A percentile compares a stretch with the other conserved stretches of the same genome.
phyloP scores from a whole-genome alignment of 306 rosid species.

The Trifolium dubium region DNA sequence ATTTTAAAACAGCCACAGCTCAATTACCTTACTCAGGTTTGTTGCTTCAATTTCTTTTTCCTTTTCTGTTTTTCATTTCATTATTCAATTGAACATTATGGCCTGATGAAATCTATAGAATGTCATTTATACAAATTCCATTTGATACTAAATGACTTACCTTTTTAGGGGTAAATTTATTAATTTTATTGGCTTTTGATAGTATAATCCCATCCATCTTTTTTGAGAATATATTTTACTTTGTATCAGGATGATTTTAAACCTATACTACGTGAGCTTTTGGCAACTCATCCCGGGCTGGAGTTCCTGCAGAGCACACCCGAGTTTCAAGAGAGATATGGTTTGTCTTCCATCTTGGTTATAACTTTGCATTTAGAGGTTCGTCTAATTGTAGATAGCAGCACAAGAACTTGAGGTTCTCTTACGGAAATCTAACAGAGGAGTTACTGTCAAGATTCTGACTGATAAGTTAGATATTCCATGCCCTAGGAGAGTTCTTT shows the following conservation, averaged over 20 bases:
- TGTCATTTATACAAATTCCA: conserved; percentile 36
- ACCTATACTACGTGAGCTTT: conserved; percentile 91
- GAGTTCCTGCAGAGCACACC: conserved; percentile 98
- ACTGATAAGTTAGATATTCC: conserved; percentile 14
- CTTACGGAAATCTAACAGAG: not conserved
- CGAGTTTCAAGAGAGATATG: conserved; percentile 99
- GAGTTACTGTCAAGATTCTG: conserved; percentile 5
- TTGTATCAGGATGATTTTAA: conserved; percentile 86
- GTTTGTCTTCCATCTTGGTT: conserved; percentile 62
- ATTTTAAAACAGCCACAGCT: conserved; percentile 90
- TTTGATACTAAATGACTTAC: conserved; percentile 9
- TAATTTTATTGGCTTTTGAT: conserved; percentile 30
- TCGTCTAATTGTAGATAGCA: conserved; percentile 19
- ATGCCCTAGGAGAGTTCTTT: conserved; percentile 22
- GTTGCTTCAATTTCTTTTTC: conserved; percentile 35
- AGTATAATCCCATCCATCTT: conserved; percentile 32
- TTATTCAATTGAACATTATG: conserved; percentile 1
- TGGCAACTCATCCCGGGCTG: conserved; percentile 96
- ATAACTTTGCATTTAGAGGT: conserved; percentile 33
- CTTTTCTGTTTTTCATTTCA: conserved; percentile 35
- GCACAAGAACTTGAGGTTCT: conserved; percentile 28
- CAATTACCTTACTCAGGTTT: conserved; percentile 85
- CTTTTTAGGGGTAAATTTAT: not conserved
- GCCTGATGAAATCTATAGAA: conserved; percentile 32
- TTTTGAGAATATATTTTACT: conserved; percentile 35